phyloP scores from a whole-genome alignment of 2,329 filamentous ascomycete genomes.

The Bipolaris cookei region DNA sequence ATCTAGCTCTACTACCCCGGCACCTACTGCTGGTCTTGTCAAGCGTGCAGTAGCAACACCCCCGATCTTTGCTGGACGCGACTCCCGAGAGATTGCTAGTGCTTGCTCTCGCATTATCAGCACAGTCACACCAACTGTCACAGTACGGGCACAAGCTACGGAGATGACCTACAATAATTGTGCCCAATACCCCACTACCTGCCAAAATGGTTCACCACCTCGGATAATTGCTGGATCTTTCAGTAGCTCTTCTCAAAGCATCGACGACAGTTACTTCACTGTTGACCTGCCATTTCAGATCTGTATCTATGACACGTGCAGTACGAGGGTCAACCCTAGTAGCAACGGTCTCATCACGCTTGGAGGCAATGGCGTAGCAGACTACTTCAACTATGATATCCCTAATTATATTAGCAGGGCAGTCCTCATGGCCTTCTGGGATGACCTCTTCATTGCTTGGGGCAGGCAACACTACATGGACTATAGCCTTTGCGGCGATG shows the following conservation, averaged over 20 bases:
- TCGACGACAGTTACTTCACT: background rate
- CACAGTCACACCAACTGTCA: background rate
- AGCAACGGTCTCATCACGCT: background rate
- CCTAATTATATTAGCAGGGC: background rate
- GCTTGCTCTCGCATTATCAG: background rate
- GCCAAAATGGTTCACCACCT: background rate
- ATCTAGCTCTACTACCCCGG: background rate
- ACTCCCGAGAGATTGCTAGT: background rate
- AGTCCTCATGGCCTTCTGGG: background rate
- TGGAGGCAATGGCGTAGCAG: background rate
- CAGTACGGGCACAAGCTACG: background rate
- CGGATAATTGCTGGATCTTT: background rate
- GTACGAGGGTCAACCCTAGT: background rate
- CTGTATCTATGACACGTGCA: background rate
- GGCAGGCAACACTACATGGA: background rate
- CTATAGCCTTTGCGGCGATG: background rate
- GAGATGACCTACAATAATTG: background rate
- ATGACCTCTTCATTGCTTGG: background rate
- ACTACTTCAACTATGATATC: background rate
- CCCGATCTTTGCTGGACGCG: background rate
- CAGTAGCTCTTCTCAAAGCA: background rate
- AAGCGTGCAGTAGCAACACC: background rate
- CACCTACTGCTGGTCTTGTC: background rate
- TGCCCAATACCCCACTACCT: background rate
- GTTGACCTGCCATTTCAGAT: background rate